These are phyloP conservation scores for Eleusine coracana DNA, from an alignment of 176 grass and related monocot species.

Conservation along the genomic window DNA sequence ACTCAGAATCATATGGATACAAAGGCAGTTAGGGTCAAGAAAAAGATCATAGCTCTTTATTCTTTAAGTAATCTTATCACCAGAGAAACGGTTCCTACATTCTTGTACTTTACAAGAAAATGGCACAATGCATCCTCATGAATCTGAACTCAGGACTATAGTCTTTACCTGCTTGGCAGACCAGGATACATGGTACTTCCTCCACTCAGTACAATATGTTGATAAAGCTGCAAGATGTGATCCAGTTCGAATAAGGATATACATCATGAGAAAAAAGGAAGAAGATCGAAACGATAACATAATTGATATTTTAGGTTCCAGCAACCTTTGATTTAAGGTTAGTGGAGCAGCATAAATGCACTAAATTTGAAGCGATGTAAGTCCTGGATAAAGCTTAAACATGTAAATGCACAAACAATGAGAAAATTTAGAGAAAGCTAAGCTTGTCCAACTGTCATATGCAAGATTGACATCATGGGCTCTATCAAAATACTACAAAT, in stretches of 20 bases:
- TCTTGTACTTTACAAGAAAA: not conserved
- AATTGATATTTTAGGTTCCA: not conserved
- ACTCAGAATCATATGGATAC: not conserved
- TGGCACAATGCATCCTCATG: not conserved
- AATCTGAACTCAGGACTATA: not conserved
- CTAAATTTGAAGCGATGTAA: not conserved
- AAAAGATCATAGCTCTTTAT: not conserved
- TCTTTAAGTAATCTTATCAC: constrained; percentile 1
- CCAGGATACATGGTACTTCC: constrained; percentile 99
- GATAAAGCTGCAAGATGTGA: constrained; percentile 75
- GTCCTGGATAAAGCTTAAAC: not conserved
- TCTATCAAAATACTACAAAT: not conserved
- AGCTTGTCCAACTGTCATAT: not conserved
- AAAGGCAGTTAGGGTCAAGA: not conserved
- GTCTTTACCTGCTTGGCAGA: constrained; percentile 79
- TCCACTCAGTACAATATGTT: constrained; percentile 94
- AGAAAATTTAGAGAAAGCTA: not conserved
- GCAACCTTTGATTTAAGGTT: not conserved
- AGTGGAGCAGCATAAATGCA: not conserved
- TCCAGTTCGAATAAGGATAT: constrained; percentile 22
- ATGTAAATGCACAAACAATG: constrained; percentile 14
- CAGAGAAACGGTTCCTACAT: not conserved
- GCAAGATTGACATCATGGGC: not conserved
- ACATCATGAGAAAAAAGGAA: not conserved
- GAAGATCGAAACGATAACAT: not conserved